phyloP scores from a whole-genome alignment of 305 asterid species.

The Caryopteris hybrid region DNA sequence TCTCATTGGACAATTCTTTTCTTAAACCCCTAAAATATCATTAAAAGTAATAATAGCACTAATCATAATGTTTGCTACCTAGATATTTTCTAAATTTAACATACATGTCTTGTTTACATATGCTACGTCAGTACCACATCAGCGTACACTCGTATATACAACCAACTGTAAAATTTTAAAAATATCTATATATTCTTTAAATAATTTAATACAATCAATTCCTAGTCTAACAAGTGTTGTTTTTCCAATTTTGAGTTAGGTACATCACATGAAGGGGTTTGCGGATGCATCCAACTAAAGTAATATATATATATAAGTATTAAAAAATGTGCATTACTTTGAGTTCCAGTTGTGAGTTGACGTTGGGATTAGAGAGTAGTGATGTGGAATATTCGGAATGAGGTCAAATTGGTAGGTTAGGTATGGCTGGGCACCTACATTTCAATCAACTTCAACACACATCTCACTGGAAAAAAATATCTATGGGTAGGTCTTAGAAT shows the following conservation, averaged over 20 bases:
- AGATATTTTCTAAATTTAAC: too few species aligned
- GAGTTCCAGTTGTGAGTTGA: slow-evolving; percentile 16
- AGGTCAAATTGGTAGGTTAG: slow-evolving; percentile 18
- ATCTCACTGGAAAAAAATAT: not conserved
- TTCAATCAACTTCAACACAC: slow-evolving; percentile 9
- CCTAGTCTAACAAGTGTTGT: too few species aligned
- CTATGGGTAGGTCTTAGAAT: slow-evolving; percentile 1
- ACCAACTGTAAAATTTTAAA: too few species aligned
- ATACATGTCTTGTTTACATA: too few species aligned
- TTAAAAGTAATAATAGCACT: not conserved
- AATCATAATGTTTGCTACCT: not conserved
- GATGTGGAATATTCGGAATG: not conserved
- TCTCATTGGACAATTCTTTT: not conserved
- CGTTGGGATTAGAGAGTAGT: not conserved
- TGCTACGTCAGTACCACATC: too few species aligned
- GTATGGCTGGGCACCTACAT: slow-evolving; percentile 18
- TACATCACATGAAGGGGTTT: not conserved
- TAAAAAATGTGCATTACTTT: slow-evolving; percentile 1
- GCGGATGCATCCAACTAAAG: not conserved
- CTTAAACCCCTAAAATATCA: not conserved
- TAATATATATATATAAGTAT: too few species aligned
- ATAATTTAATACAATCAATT: too few species aligned
- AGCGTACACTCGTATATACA: too few species aligned
- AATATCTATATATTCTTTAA: too few species aligned
- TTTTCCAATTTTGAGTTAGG: too few species aligned